These are phyloP conservation scores for Kandelia obovata DNA, from an alignment of 345 rosid species.

Conservation along the genomic window DNA sequence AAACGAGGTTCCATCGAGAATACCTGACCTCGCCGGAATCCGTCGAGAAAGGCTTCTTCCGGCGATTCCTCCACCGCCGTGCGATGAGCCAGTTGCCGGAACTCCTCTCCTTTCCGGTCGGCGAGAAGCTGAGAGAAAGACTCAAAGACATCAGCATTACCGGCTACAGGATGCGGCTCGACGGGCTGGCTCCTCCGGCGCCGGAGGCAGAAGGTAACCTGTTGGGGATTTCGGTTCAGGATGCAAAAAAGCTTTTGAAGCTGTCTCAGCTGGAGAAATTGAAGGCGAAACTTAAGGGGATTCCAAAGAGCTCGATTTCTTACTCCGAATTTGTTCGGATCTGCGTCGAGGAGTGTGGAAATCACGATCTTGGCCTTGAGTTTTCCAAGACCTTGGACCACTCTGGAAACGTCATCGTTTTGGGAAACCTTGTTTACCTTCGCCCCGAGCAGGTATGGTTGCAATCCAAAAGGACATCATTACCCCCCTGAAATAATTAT, in stretches of 20 bases:
- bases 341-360: constrained; percentile 51
- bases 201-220: not conserved
- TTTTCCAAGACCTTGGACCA: constrained; percentile 60
- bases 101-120: constrained; percentile 43
- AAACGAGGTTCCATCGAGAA: constrained; percentile 28
- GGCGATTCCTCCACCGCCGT: constrained; percentile 43
- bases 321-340: constrained; percentile 45
- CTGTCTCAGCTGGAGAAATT: constrained; percentile 53
- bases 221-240: constrained; percentile 39
- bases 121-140: constrained; percentile 48
- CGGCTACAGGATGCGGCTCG: constrained; percentile 19
- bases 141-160: constrained; percentile 28
- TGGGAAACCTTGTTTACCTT: constrained; percentile 63
- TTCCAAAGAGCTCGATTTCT: constrained; percentile 44
- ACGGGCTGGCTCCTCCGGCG: constrained; percentile 21
- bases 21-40: constrained; percentile 39
- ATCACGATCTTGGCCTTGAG: constrained; percentile 44
- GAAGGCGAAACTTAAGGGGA: constrained; percentile 50
- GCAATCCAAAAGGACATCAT: too few species aligned
- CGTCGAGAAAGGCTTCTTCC: constrained; percentile 34
- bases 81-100: constrained; percentile 33
- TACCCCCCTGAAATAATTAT: too few species aligned
- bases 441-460: constrained; percentile 67
- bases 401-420: constrained; percentile 68
- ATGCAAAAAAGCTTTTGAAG: constrained; percentile 60